Conservation (phyloP, 2,329 filamentous ascomycete species). For the Incumbomyces delicatus region DNA sequence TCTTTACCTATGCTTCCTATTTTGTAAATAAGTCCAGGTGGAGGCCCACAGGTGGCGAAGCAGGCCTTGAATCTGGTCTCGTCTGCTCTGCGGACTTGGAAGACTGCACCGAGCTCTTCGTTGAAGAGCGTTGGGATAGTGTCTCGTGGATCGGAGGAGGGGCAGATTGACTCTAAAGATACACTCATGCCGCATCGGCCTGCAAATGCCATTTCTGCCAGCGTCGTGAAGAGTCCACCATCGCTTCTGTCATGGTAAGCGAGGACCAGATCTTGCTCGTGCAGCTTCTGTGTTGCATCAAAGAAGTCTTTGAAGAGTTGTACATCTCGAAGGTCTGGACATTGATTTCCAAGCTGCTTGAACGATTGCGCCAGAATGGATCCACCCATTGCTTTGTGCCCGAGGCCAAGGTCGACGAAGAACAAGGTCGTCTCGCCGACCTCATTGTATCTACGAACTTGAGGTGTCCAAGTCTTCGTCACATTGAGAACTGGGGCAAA, state of each 20-base stretch:
- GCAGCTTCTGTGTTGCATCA: constrained; percentile 64
- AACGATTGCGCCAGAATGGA: constrained; percentile 87
- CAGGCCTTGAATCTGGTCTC: constrained; percentile 79
- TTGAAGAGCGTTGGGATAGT: constrained; percentile 79
- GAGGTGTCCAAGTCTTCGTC: constrained; percentile 84
- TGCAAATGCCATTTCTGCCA: constrained; percentile 97
- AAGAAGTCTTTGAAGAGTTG: constrained; percentile 82
- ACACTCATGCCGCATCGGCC: constrained; percentile 81
- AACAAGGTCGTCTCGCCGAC: constrained; percentile 82
- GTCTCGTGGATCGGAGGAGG: constrained; percentile 52
- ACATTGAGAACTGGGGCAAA: constrained; percentile 78
- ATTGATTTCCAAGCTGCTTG: constrained; percentile 71
- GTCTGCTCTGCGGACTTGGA: constrained; percentile 80
- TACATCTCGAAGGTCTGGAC: constrained; percentile 74
- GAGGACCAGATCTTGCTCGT: constrained; percentile 63
- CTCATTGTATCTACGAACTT: constrained; percentile 71
- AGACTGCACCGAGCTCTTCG: constrained; percentile 90
- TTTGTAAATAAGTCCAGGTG: constrained; percentile 68
- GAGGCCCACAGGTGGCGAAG: constrained; percentile 82
- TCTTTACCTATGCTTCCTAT: constrained; percentile 64
- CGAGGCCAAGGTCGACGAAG: constrained; percentile 80
- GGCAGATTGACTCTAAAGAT: constrained; percentile 59
- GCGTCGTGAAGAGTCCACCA: constrained; percentile 79
- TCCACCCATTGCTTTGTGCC: constrained; percentile 73
- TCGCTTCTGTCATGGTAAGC: constrained; percentile 94